A percentile compares a stretch with the other conserved stretches of the same genome.
phyloP scores from a whole-genome alignment of 163 green algal genomes.

The Chlamydomonas reinhardtii region DNA sequence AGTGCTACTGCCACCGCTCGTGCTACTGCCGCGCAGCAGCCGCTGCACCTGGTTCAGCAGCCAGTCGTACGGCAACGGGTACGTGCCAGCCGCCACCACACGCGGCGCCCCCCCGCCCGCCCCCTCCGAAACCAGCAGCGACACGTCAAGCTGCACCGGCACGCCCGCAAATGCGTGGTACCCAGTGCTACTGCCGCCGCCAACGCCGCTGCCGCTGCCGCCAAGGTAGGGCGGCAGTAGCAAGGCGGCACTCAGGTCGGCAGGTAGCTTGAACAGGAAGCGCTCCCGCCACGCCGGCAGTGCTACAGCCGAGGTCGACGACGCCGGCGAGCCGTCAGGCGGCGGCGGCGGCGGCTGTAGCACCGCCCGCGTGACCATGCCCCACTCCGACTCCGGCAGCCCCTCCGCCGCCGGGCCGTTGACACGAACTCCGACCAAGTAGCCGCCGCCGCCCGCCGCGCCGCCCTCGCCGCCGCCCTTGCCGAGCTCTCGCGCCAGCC shows the following conservation, averaged over 20 bases:
- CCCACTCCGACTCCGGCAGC: conserved; percentile 43
- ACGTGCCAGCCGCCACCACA: conserved; percentile 15
- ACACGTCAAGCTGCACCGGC: conserved; percentile 48
- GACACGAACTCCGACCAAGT: conserved; percentile 28
- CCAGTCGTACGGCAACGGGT: conserved; percentile 55
- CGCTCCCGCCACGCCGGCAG: conserved; percentile 56
- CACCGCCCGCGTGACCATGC: conserved; percentile 57
- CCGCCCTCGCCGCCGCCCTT: no score
- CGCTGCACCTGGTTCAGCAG: conserved; percentile 45
- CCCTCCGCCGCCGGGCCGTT: conserved; percentile 36
- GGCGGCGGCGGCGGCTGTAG: neutral
- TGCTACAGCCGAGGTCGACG: neutral
- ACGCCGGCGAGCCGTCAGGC: no score
- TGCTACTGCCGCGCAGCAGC: conserved; percentile 27
- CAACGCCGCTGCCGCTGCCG: no score
- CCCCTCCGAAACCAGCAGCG: conserved; percentile 51
- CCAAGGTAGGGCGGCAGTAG: conserved; percentile 42
- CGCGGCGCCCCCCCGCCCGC: neutral
- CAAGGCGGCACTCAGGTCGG: conserved; percentile 49
- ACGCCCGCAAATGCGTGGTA: conserved; percentile 61
- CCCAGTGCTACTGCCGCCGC: neutral
- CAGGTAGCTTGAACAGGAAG: conserved; percentile 65
- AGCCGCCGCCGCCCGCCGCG: no score
- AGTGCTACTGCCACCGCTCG: neutral
- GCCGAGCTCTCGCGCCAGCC: no score